Evolutionary conservation across 352 stramenopile species (phyloP).

Genomic region (Pythium chondricola): DNA sequence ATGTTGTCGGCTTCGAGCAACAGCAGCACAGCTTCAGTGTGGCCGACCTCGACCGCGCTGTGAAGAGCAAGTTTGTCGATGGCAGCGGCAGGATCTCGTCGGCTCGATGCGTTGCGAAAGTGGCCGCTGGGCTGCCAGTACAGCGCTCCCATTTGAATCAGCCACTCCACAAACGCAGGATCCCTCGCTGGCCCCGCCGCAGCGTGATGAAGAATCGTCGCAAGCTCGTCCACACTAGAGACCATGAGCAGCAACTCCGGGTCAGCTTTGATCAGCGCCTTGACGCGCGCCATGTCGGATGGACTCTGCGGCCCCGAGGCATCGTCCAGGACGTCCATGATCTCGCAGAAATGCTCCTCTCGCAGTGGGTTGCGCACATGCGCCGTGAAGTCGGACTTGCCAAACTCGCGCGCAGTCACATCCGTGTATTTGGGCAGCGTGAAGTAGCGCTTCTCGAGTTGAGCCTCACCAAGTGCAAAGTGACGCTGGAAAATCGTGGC

Average conservation of each 20-base stretch:
- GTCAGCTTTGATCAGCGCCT: conserved; percentile 1
- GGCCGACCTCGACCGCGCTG: conserved; percentile 2
- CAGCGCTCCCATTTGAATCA: conserved; percentile 26
- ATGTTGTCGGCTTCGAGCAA: conserved; percentile 4
- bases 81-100: background rate
- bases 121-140: background rate
- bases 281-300: conserved; percentile 4
- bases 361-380: background rate
- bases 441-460: conserved; percentile 5
- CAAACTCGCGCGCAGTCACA: conserved; percentile 17
- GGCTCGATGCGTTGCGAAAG: background rate
- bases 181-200: conserved; percentile 24
- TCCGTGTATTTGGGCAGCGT: conserved; percentile 1
- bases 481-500: conserved; percentile 1
- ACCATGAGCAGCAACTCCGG: background rate
- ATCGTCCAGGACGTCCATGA: conserved; percentile 17
- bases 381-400: conserved; percentile 2
- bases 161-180: conserved; percentile 25
- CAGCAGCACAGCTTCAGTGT: conserved; percentile 6
- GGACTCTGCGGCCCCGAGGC: background rate
- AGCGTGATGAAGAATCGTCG: conserved; percentile 19
- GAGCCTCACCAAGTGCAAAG: background rate
- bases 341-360: conserved; percentile 9
- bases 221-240: background rate
- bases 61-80: conserved; percentile 5